Evolutionary conservation across 148 eudicot genomes (phyloP).

Genomic region (Vaccinium corymbosum): DNA sequence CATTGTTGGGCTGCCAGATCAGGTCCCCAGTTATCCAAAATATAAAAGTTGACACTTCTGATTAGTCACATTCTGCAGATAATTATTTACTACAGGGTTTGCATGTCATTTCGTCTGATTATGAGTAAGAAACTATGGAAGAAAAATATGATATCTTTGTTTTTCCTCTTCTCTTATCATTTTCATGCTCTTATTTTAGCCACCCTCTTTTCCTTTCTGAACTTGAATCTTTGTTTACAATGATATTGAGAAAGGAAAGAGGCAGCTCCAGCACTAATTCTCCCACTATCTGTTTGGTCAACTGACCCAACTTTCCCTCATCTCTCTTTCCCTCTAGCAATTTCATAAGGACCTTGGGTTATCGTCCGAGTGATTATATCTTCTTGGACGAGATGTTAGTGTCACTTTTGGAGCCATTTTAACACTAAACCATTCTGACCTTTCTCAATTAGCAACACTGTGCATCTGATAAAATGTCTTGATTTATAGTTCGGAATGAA

Average conservation of each 20-base stretch:
- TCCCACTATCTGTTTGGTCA: not conserved
- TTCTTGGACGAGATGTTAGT: not conserved
- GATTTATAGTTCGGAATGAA: not conserved
- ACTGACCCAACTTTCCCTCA: not conserved
- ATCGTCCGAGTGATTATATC: not conserved
- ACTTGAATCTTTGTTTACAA: not conserved
- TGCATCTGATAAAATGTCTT: not conserved
- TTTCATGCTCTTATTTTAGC: not conserved
- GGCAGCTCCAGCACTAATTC: not conserved
- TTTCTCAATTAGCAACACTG: not conserved
- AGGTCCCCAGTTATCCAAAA: not conserved
- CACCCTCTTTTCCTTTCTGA: not conserved
- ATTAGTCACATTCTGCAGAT: not conserved
- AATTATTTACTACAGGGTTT: not conserved
- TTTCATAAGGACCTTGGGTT: not conserved
- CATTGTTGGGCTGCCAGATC: not conserved
- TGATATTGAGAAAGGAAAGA: constrained; percentile 3
- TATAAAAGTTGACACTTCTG: not conserved
- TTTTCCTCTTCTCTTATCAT: not conserved
- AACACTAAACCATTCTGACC: too few relatives aligned
- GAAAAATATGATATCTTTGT: not conserved
- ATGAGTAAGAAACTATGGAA: not conserved
- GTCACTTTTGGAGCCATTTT: not conserved
- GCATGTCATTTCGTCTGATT: not conserved
- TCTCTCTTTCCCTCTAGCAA: not conserved